A percentile compares a stretch with the other conserved stretches of the same genome.
phyloP scores from a whole-genome alignment of 352 stramenopile genomes.

The Phytophthora rubi region DNA sequence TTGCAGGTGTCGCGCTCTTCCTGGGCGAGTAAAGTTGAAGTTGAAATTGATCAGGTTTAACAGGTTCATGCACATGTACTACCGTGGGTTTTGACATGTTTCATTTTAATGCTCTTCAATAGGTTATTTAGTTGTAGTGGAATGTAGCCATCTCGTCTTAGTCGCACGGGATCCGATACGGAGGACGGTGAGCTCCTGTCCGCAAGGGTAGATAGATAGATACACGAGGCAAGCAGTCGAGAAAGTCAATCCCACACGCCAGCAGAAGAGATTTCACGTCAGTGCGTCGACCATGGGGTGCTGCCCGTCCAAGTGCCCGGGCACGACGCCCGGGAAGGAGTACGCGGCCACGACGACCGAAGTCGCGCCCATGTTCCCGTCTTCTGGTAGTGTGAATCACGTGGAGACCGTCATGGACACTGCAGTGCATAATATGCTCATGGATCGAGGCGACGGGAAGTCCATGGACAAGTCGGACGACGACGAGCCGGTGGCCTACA shows the following conservation, averaged over 20 bases:
- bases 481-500: not conserved
- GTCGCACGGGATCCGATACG: not conserved
- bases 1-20: constrained; percentile 87
- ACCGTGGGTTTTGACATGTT: too few relatives aligned
- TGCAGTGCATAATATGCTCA: constrained; percentile 39
- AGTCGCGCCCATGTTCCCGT: constrained; percentile 6
- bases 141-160: constrained; percentile 18
- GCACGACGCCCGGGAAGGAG: constrained; percentile 14
- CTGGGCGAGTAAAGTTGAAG: constrained; percentile 59
- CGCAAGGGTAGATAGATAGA: too few relatives aligned
- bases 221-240: not conserved
- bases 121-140: too few relatives aligned
- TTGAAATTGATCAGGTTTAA: constrained; percentile 23
- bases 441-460: constrained; percentile 42
- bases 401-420: not conserved
- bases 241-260: not conserved
- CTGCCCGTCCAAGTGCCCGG: constrained; percentile 59
- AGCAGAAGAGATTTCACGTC: not conserved
- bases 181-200: constrained; percentile 8
- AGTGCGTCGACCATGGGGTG: constrained; percentile 50
- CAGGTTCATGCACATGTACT: not conserved
- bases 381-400: constrained; percentile 12
- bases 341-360: constrained; percentile 13
- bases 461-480: constrained; percentile 42
- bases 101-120: too few relatives aligned